phyloP scores from a whole-genome alignment of 139 green algal genomes.

The Chlamydomonas asymmetrica region DNA sequence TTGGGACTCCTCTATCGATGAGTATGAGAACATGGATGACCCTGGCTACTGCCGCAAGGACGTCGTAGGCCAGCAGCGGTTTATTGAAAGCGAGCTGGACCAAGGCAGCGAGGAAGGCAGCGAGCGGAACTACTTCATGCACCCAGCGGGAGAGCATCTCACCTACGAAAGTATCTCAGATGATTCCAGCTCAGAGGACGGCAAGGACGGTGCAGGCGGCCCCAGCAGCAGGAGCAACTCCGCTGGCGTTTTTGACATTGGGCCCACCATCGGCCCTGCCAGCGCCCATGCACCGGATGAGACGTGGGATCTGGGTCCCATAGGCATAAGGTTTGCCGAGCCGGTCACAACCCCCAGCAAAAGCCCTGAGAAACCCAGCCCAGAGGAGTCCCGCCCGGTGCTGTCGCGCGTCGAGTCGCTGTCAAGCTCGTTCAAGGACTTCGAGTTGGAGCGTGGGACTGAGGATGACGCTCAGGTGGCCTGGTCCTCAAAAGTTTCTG shows the following conservation, averaged over 20 bases:
- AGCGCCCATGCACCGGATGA: slow-evolving; percentile 23
- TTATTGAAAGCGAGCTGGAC: slow-evolving; percentile 59
- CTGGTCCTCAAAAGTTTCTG: slow-evolving; percentile 23
- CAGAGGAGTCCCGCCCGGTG: slow-evolving; percentile 32
- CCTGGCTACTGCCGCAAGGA: slow-evolving; percentile 58
- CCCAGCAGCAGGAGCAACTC: slow-evolving; percentile 1
- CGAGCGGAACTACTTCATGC: slow-evolving; percentile 34
- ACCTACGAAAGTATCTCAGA: slow-evolving; percentile 25
- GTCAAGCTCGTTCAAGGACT: slow-evolving; percentile 59
- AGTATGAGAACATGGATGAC: slow-evolving; percentile 78
- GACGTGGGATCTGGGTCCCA: slow-evolving; percentile 52
- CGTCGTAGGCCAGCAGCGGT: slow-evolving; percentile 53
- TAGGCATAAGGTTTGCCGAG: slow-evolving; percentile 54
- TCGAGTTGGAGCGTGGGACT: slow-evolving; percentile 40
- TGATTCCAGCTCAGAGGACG: not conserved
- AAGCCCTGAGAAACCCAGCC: slow-evolving; percentile 19
- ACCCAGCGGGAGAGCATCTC: slow-evolving; percentile 21
- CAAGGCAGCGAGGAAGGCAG: slow-evolving; percentile 35
- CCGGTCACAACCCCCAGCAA: slow-evolving; percentile 56
- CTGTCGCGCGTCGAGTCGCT: slow-evolving; percentile 60
- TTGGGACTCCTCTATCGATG: slow-evolving; percentile 58
- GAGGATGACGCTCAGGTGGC: slow-evolving; percentile 7
- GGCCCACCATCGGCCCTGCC: not conserved
- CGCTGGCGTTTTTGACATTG: not conserved
- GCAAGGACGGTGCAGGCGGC: no score